Evolutionary conservation across 192 early-diverging fungal species (phyloP), one percentile per base, ranked within the genome.

Genomic region (Coemansia guatemalensis): DNA sequence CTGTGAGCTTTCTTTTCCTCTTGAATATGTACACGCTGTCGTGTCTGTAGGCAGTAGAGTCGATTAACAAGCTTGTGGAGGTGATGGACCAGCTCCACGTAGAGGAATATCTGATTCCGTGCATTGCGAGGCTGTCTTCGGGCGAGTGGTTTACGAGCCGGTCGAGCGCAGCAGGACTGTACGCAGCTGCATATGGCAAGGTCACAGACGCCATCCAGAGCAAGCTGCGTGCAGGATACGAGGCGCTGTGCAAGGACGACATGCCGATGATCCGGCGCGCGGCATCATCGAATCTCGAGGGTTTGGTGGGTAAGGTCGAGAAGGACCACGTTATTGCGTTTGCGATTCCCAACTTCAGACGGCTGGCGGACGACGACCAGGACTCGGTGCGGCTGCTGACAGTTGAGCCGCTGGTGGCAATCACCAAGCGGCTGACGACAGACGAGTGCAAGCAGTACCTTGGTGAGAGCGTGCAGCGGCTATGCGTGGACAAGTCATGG

Each of bases 81-180:
- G 60, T 78, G 8, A 84, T 99, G 65, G 84, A 85, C 70, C 87
- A 89, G 69, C 62, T 70, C 35, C 94, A 96, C 65, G 74, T 99
- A 56, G 95, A 96, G 64, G 89, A 94, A 61, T 87, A 88, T 61
- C 92, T 92, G 64, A 87, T 99, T 30, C 95, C 95, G 24, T 88
- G 97, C 71, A 75, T 99, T 41, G 95, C 92, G 69, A 86, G 98
- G 21, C 86, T 99, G 53, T 89, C 89, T 29, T 76, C 85, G 47
- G 96, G 95, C 50, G 96, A 98, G 73, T 99, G 98, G 98, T 99
- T 99, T 69, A 98, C 98, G 22, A 94, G 90, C 71, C 88, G 96
- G 53, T 92, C 93, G 27, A 93, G 90, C 64, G 94, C 95, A 7
- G 93, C 93, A 51, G 95, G 95, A 22, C 85, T 98, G 32, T 99